Conservation (phyloP, 768 basidiomycete species). For the Agrocybe chaxingu region DNA sequence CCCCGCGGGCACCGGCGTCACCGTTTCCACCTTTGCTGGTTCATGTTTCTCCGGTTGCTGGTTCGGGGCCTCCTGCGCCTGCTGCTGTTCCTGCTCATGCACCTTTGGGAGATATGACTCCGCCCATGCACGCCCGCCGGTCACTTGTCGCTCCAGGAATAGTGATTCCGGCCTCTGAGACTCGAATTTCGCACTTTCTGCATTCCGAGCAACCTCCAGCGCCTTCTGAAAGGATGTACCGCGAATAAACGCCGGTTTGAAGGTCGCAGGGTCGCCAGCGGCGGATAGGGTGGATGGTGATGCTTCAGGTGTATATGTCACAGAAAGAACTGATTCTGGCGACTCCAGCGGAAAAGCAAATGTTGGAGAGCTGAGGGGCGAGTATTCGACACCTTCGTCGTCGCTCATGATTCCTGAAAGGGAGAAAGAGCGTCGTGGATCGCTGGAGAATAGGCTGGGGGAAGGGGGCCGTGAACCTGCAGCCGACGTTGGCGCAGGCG, state of each 20-base stretch:
- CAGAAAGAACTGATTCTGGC: conserved; percentile 11
- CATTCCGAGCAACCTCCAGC: conserved; percentile 38
- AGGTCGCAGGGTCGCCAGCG: conserved; percentile 12
- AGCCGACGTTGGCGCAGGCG: conserved; percentile 14
- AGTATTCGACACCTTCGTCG: conserved; percentile 20
- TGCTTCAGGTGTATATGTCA: conserved; percentile 11
- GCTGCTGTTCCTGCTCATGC: too few relatives aligned
- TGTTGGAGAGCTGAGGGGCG: conserved; percentile 26
- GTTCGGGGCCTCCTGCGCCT: too few relatives aligned
- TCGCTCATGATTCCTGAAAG: conserved; percentile 23
- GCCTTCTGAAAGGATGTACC: conserved; percentile 37
- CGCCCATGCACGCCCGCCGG: not conserved
- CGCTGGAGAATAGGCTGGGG: conserved; percentile 9
- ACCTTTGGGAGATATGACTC: too few relatives aligned
- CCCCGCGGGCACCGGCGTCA: too few relatives aligned
- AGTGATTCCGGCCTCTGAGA: conserved; percentile 14
- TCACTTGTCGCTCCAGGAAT: not conserved
- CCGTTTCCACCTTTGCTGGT: too few relatives aligned
- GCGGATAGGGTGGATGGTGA: conserved; percentile 9
- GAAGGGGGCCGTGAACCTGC: conserved; percentile 11
- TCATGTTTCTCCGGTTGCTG: too few relatives aligned
- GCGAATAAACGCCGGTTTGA: conserved; percentile 18
- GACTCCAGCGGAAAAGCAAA: conserved; percentile 26
- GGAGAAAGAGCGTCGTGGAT: conserved; percentile 29
- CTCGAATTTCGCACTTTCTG: conserved; percentile 27